phyloP scores from a whole-genome alignment of 2,329 filamentous ascomycete species.

The Colletotrichum kahawae region DNA sequence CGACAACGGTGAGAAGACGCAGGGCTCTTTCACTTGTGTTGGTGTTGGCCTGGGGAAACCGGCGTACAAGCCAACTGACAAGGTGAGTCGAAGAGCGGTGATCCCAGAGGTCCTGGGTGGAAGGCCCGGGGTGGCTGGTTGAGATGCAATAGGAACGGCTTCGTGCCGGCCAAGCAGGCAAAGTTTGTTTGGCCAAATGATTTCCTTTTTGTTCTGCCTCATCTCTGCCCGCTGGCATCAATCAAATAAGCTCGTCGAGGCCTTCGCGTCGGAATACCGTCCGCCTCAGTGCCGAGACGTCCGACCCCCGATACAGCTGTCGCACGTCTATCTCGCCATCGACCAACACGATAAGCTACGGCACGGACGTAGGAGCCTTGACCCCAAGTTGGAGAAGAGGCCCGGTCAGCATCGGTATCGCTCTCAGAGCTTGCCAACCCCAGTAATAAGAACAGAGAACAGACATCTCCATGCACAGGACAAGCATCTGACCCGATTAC shows the following conservation, averaged over 20 bases:
- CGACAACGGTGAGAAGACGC: neutral
- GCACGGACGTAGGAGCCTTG: conserved; percentile 9
- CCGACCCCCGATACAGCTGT: conserved; percentile 20
- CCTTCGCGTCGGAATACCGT: conserved; percentile 1
- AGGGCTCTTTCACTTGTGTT: neutral
- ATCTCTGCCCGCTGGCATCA: neutral
- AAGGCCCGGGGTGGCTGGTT: conserved; percentile 3
- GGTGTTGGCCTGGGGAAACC: neutral
- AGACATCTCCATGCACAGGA: conserved; percentile 9
- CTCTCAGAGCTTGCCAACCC: neutral
- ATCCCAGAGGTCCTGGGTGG: neutral
- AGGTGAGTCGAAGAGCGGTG: neutral
- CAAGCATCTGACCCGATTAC: neutral
- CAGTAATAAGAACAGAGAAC: neutral
- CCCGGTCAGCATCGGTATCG: neutral
- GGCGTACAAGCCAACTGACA: neutral
- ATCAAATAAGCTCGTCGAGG: conserved; percentile 14
- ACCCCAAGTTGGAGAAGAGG: neutral
- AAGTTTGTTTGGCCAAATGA: conserved; percentile 11
- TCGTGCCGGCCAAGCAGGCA: neutral
- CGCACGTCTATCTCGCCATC: conserved; percentile 18
- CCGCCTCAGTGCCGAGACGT: conserved; percentile 12
- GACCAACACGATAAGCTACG: conserved; percentile 5
- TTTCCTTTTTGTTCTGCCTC: neutral
- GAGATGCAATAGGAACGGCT: neutral